phyloP scores from a whole-genome alignment of 106 monocot genomes.

The Allium sativum region DNA sequence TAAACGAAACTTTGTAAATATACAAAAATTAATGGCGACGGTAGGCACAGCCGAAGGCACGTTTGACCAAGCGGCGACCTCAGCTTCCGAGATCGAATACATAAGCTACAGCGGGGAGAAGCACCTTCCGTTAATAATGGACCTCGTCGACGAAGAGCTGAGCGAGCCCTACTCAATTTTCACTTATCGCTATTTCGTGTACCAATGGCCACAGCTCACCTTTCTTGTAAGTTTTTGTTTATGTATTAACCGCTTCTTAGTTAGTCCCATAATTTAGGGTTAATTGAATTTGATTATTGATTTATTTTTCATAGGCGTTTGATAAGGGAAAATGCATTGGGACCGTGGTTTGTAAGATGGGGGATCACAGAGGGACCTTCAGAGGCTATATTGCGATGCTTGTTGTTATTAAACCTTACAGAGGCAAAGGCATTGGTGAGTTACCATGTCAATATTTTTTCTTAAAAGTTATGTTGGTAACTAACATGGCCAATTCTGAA shows the following conservation, averaged over 20 bases:
- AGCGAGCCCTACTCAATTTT: conserved; percentile 99
- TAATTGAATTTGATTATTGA: too few relatives aligned
- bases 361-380: conserved; percentile 62
- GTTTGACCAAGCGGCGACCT: conserved; percentile 3
- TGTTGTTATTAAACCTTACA: conserved; percentile 84
- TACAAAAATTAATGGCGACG: not conserved
- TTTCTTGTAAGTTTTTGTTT: conserved; percentile 53
- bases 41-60: not conserved
- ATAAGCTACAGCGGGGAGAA: conserved; percentile 95
- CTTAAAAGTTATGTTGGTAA: too few relatives aligned
- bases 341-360: conserved; percentile 99
- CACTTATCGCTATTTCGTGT: conserved; percentile 99
- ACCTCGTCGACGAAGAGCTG: conserved; percentile 83
- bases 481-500: too few relatives aligned
- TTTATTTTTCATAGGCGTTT: conserved; percentile 45
- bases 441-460: too few relatives aligned
- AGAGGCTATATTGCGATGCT: conserved; percentile 98
- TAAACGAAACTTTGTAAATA: too few relatives aligned
- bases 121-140: conserved; percentile 93
- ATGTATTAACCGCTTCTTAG: not conserved
- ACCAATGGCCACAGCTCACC: conserved; percentile 90
- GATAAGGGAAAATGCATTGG: conserved; percentile 85
- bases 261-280: not conserved
- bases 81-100: conserved; percentile 60
- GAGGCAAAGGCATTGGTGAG: conserved; percentile 87